Base-by-base conservation (phyloP, 768 basidiomycete genomes). In the Naganishia randhawae region DNA sequence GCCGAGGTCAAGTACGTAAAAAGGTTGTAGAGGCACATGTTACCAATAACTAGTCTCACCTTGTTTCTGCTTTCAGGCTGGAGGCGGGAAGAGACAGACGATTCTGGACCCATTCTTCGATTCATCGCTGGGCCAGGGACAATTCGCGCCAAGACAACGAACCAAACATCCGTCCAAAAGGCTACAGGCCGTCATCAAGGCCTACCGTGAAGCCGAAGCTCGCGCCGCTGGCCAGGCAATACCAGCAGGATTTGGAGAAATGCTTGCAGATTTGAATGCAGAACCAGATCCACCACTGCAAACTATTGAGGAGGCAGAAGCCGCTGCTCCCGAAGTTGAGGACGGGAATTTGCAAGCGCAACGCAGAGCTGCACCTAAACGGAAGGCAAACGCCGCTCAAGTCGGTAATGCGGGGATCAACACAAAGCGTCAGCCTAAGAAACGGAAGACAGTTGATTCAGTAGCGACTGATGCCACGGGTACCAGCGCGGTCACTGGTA, bases 121-220 rank as follows among this genome's bases (percentile, higher is more conserved):
- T 72, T 81, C 88, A 3, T 84, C 85, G 14, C 81, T 84, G 6
- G 89, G 88, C 6, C 84, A 84, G 68, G 89, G 88, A 19, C 86
- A 86, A 50, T 82, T 84, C 73, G 91, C 87, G 6, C 93, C 93
- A 0, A 84, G 89, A 45, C 86, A 88, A 75, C 85, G 89, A 41
- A 88, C 90, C 71, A 89, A 87, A 4, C 94, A 94, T 72, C 81
- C 88, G 3, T 91, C 89, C 77, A 94, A 91, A 80, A 85, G 93
- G 9, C 81, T 96, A 67, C 90, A 95, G 76, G 70, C 73, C 0
- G 78, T 78, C 16, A 80, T 80, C 73, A 78, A 78, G 67, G 64
- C 71, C 37, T 80, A 71, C 66, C 32, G 77, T 45, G 78, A 78
- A 63, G 78, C 78, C 7, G 78, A 80, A 54, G 77, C 77, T 17